Base-by-base conservation (phyloP, 257 asterid genomes). In the Verbascum thapsus region DNA sequence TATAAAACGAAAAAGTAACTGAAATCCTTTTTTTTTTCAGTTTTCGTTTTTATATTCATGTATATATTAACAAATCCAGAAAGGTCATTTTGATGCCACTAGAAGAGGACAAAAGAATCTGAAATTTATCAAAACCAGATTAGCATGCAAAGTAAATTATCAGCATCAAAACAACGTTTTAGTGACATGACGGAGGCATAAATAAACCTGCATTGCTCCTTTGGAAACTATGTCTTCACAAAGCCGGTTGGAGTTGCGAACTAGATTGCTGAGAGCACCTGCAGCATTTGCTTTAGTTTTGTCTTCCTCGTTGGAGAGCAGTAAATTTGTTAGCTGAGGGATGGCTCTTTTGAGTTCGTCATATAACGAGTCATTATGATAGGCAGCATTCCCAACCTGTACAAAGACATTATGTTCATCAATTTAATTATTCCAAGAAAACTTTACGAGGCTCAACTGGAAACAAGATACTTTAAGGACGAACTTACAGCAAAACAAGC, bases 211-310 rank as follows among this genome's bases (percentile, higher is more conserved):
- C 88, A 90, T 78, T 63, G 96, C 99, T 80, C 99, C 98, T 69
- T 81, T 78, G 47, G 97, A 79, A 70, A 94, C 83, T 35, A 94
- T 90, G 76, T 94, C 99, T 68, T 81, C 96, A 47, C 99, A 90
- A 41, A 94, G 97, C 69, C 78, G 90, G 81, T 75, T 83, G 70
- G 98, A 94, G 80, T 94, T 90, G 59, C 96, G 96, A 39, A 94
- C 98, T 5, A 94, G 90, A 71, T 94, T 90, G 70, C 99, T 94
- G 50, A 94, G 86, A 66, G 99, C 99, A 66, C 99, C 98, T 1
- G 99, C 98, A 60, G 99, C 99, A 67, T 94, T 94, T 62, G 96
- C 95, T 77, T 90, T 94, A 12, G 99, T 94, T 80, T 94, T 94
- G 73, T 94, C 96, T 77, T 94, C 99, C 81, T 84, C 97, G 15